phyloP scores from a whole-genome alignment of 768 basidiomycete species.

The Rhizopogon vulgaris region DNA sequence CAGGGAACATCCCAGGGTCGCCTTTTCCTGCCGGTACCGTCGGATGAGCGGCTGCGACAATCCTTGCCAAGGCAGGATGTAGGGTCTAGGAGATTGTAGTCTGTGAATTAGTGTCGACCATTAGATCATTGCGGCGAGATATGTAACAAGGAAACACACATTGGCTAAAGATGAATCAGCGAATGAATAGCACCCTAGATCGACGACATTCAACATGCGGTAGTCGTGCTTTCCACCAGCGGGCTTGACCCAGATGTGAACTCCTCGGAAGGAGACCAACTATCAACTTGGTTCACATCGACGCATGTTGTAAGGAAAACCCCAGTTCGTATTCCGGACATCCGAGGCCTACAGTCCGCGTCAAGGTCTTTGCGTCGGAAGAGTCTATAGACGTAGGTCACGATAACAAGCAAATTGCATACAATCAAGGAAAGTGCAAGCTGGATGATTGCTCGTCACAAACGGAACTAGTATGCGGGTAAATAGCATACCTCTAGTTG shows the following conservation, averaged over 20 bases:
- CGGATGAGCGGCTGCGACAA: not conserved
- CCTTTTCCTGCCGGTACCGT: not conserved
- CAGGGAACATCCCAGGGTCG: not conserved
- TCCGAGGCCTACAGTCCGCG: not conserved
- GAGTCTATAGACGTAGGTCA: slow-evolving; percentile 1
- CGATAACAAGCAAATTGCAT: slow-evolving; percentile 2
- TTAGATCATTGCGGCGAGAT: not conserved
- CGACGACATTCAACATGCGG: not conserved
- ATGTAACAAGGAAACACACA: not conserved
- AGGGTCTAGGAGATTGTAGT: no score
- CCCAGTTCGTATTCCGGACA: not conserved
- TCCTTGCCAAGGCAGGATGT: not conserved
- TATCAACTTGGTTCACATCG: not conserved
- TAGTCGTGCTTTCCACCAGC: not conserved
- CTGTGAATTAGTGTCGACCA: not conserved
- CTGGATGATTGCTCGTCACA: not conserved
- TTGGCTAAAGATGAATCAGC: not conserved
- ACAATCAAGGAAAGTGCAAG: slow-evolving; percentile 2
- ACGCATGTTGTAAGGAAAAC: not conserved
- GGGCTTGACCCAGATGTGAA: not conserved
- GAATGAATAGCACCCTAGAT: not conserved
- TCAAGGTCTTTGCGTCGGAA: not conserved
- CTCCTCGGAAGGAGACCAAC: not conserved
- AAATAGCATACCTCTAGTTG: slow-evolving; percentile 1
- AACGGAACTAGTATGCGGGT: not conserved